A percentile compares a stretch with the other conserved stretches of the same genome.
These are phyloP conservation scores for Viola odorata DNA, from an alignment of 345 rosid species.

Conservation along the genomic window DNA sequence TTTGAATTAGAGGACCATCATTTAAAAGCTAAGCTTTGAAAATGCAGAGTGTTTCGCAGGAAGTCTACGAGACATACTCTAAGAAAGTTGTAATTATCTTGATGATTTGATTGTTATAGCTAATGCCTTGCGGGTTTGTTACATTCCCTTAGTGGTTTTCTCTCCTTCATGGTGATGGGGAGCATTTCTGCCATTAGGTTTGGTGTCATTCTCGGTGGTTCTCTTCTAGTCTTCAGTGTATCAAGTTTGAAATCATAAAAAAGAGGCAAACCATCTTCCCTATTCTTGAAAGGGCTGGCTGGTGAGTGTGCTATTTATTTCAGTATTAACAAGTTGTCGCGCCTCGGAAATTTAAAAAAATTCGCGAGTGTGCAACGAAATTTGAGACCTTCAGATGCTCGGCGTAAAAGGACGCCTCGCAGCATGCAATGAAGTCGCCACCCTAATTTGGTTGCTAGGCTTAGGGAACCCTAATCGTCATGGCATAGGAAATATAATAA, in stretches of 20 bases:
- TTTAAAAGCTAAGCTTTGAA: slow-evolving; percentile 25
- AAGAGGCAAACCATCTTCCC: slow-evolving; percentile 36
- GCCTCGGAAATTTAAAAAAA: too few relatives aligned
- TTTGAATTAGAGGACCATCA: too few relatives aligned
- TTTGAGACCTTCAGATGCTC: too few relatives aligned
- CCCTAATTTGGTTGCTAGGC: too few relatives aligned
- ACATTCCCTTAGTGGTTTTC: slow-evolving; percentile 67
- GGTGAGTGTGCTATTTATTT: slow-evolving; percentile 40
- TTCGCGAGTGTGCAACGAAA: too few relatives aligned
- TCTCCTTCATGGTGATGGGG: slow-evolving; percentile 80
- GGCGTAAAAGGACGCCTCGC: too few relatives aligned
- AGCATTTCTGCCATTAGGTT: slow-evolving; percentile 86
- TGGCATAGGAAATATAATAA: too few relatives aligned
- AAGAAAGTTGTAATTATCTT: slow-evolving; percentile 50
- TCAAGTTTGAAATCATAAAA: slow-evolving; percentile 57
- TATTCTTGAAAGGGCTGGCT: slow-evolving; percentile 76
- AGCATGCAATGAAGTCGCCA: too few relatives aligned
- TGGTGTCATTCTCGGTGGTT: slow-evolving; percentile 84
- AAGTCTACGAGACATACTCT: slow-evolving; percentile 64
- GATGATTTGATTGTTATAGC: slow-evolving; percentile 45
- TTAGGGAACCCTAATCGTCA: too few relatives aligned
- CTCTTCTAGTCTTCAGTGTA: slow-evolving; percentile 69
- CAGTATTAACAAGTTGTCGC: too few relatives aligned
- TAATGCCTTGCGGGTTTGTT: slow-evolving; percentile 52
- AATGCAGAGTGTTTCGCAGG: slow-evolving; percentile 68